Evolutionary conservation across 345 rosid species (phyloP).

Genomic region (Lepidium sativum): DNA sequence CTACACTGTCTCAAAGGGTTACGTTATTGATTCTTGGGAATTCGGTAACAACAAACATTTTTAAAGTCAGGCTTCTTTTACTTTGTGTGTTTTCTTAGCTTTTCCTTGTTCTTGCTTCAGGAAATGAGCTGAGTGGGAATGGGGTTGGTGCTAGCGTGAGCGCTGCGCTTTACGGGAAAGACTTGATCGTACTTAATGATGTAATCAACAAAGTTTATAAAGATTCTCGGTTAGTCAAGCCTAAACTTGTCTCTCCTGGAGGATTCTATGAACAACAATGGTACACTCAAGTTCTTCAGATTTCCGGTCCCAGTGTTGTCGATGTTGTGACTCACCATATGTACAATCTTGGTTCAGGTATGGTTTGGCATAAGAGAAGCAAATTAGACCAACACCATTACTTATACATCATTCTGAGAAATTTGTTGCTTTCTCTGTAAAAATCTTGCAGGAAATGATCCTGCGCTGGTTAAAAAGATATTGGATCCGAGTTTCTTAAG

Average conservation of each 20-base stretch:
- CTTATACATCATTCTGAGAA: background rate
- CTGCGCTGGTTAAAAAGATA: slow-evolving; percentile 60
- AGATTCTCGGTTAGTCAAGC: slow-evolving; percentile 37
- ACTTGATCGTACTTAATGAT: slow-evolving; percentile 46
- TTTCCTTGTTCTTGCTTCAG: slow-evolving; percentile 27
- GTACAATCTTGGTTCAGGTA: slow-evolving; percentile 93
- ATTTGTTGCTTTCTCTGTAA: background rate
- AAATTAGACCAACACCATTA: background rate
- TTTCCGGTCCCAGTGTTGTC: slow-evolving; percentile 58
- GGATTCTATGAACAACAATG: slow-evolving; percentile 73
- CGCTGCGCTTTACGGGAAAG: slow-evolving; percentile 80
- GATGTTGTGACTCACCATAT: slow-evolving; percentile 77
- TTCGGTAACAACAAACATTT: slow-evolving; percentile 50
- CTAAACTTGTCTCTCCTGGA: slow-evolving; percentile 78
- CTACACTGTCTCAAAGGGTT: slow-evolving; percentile 71
- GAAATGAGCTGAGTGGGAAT: slow-evolving; percentile 84
- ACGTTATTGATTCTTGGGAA: slow-evolving; percentile 91
- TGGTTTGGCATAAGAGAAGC: background rate
- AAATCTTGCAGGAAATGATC: slow-evolving; percentile 65
- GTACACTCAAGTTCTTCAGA: slow-evolving; percentile 65
- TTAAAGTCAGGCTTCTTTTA: background rate
- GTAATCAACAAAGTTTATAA: slow-evolving; percentile 51
- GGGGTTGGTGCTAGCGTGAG: slow-evolving; percentile 76
- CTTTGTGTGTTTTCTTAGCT: background rate
- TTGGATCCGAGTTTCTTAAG: slow-evolving; percentile 62